phyloP scores from a whole-genome alignment of 176 grass and related monocot genomes.

The Tillandsia fasciculata region DNA sequence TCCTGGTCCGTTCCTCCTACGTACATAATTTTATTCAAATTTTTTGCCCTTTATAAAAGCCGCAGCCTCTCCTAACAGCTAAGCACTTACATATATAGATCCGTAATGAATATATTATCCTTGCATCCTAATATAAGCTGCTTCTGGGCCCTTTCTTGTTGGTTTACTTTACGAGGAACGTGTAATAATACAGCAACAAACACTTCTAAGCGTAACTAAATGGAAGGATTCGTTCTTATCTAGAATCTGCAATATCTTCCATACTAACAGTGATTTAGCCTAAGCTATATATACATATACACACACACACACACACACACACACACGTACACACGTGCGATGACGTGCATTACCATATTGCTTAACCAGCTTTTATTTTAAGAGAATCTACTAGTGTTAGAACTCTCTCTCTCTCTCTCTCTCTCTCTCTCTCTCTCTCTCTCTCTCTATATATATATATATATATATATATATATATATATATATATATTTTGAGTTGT shows the following conservation, averaged over 20 bases:
- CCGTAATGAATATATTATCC: neutral
- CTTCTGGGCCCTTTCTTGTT: neutral
- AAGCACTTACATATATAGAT: neutral
- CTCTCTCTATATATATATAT: too few relatives aligned
- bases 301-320: too few relatives aligned
- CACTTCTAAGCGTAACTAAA: neutral
- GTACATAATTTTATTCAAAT: neutral
- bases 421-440: too few relatives aligned
- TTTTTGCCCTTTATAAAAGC: too few relatives aligned
- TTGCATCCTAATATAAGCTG: neutral
- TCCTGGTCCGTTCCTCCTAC: neutral
- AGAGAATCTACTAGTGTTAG: too few relatives aligned
- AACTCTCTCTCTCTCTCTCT: too few relatives aligned
- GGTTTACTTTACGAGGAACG: neutral
- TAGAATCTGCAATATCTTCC: neutral
- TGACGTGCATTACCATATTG: neutral
- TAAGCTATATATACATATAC: too few relatives aligned
- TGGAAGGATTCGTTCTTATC: neutral
- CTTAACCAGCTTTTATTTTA: neutral
- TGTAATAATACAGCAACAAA: neutral
- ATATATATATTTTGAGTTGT: too few relatives aligned
- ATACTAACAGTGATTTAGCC: neutral
- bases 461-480: too few relatives aligned
- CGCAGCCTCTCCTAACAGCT: neutral
- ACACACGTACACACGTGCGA: neutral